Conservation (phyloP, 2,329 filamentous ascomycete genomes). For the Ophiostoma quercus region DNA sequence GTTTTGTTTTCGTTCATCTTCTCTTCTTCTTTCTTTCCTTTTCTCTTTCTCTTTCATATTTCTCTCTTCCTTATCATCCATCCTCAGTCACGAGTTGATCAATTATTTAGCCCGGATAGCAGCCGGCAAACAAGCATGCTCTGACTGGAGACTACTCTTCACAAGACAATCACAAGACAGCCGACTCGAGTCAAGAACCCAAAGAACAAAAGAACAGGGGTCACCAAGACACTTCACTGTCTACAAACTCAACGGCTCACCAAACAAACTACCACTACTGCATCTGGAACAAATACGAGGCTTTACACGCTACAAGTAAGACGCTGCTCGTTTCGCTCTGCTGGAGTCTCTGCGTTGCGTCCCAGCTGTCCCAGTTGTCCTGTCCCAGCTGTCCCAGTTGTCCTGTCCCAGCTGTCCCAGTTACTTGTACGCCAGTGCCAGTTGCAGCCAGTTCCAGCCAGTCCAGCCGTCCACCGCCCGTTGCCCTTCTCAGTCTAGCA, state of each 20-base stretch:
- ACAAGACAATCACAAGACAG: too few relatives aligned
- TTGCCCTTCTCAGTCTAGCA: slow-evolving; percentile 12
- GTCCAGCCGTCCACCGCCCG: background rate
- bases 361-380: background rate
- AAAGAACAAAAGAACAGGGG: background rate
- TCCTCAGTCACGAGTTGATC: slow-evolving; percentile 8
- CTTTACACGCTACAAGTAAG: slow-evolving; percentile 2
- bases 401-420: background rate
- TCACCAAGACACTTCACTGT: background rate
- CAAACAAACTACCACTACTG: slow-evolving; percentile 1
- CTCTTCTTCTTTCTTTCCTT: too few relatives aligned
- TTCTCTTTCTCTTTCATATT: background rate
- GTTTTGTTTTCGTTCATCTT: too few relatives aligned
- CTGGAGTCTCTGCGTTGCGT: background rate
- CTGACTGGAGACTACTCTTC: too few relatives aligned
- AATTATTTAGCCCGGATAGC: background rate
- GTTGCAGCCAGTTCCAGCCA: too few relatives aligned
- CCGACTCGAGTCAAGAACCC: too few relatives aligned
- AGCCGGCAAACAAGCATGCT: background rate
- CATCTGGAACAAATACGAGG: slow-evolving; percentile 11
- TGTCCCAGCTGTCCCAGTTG: background rate
- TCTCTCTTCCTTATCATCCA: background rate
- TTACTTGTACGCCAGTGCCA: background rate
- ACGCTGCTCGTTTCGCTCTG: slow-evolving; percentile 12
- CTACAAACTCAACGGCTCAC: slow-evolving; percentile 1